Evolutionary conservation across 768 basidiomycete species (phyloP), one percentile per base, ranked within the genome.

Genomic region (Lenzites betulinus): DNA sequence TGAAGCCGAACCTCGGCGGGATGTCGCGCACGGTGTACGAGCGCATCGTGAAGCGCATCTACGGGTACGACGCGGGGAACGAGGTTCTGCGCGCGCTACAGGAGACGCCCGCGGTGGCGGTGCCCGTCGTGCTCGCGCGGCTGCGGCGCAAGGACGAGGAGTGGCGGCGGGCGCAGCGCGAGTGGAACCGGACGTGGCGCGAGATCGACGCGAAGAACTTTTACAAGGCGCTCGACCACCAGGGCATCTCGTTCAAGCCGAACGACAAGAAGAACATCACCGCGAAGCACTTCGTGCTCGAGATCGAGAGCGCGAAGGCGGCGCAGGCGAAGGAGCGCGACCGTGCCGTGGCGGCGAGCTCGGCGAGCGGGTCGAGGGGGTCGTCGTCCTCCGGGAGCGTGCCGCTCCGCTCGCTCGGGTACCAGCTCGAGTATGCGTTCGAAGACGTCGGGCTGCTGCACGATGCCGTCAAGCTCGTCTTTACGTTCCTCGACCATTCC

Each of bases 131-230:
- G 7, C 83, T 98, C 2, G 79, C 83, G 43, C 86, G 97, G 11
- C 79, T 99, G 46, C 95, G 93, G 77, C 86, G 87, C 71, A 97
- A 95, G 74, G 92, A 98, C 72, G 95, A 97, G 62, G 97, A 99
- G 71, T 99, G 97, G 97, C 87, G 93, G 69, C 83, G 92, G 33
- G 87, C 90, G 28, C 92, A 95, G 73, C 83, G 96, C 28, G 95
- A 98, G 74, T 98, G 94, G 93, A 93, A 90, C 75, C 84, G 90
- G 61, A 95, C 94, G 16, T 98, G 97, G 97, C 83, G 94, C 51
- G 96, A 98, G 72, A 90, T 95, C 50, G 94, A 99, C 68, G 89
- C 89, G 57, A 95, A 94, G 77, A 98, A 98, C 78, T 98, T 95
- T 72, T 96, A 97, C 86, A 98, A 96, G 76, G 89, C 90, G 30